Conservation (phyloP, 257 asterid species). For the Solanum piurae region DNA sequence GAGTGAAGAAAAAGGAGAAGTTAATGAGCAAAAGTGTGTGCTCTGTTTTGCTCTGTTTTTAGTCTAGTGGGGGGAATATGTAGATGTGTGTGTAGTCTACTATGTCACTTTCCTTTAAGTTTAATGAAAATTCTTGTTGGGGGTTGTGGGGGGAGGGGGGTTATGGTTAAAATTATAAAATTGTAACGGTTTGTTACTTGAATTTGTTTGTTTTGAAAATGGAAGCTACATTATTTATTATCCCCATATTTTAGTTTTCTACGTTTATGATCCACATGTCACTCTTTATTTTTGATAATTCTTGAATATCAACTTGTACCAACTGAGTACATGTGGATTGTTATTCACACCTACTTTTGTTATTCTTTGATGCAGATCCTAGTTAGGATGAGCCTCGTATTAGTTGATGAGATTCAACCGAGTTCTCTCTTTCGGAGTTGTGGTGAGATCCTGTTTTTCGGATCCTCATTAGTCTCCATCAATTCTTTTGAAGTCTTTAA, state of each 20-base stretch:
- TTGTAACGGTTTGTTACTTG: not conserved
- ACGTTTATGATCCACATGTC: not conserved
- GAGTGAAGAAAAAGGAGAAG: conserved; percentile 5
- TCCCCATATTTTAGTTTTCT: not conserved
- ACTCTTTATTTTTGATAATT: not conserved
- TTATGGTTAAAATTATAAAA: not conserved
- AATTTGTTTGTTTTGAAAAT: not conserved
- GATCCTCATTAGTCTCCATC: no score
- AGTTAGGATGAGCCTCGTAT: rapidly evolving
- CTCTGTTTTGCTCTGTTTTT: not conserved
- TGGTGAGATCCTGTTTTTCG: no score
- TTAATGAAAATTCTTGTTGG: not conserved
- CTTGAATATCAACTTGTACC: not conserved
- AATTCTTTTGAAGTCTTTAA: no score
- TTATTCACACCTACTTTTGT: rapidly evolving
- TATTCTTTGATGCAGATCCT: no score
- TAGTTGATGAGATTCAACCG: no score
- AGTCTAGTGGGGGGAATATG: not conserved
- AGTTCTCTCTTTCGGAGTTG: no score
- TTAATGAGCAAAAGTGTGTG: not conserved
- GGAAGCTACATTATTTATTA: not conserved
- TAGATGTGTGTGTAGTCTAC: not conserved
- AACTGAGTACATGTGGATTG: no score
- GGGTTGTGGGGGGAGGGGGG: no score
- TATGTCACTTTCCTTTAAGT: not conserved